These are phyloP conservation scores for Candida namnaoensis DNA, from an alignment of 805 yeast species.

Conservation along the genomic window DNA sequence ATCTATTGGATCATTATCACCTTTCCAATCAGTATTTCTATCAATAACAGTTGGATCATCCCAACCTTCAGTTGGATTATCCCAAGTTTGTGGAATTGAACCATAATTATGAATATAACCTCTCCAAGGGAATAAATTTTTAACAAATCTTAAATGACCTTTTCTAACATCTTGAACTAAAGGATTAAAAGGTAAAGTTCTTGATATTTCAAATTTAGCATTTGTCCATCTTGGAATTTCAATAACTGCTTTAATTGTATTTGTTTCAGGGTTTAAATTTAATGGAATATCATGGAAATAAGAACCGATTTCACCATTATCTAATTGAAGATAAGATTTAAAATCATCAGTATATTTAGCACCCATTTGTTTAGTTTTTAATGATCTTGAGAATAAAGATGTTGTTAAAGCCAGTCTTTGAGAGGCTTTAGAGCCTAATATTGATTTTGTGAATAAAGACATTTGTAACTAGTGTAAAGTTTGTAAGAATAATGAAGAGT, in stretches of 20 bases:
- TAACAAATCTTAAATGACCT: conserved; percentile 66
- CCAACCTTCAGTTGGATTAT: conserved; percentile 59
- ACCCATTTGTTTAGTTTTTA: conserved; percentile 13
- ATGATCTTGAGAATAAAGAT: not conserved
- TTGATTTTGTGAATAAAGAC: too few relatives aligned
- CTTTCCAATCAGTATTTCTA: conserved; percentile 37
- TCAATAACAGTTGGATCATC: conserved; percentile 21
- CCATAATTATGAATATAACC: conserved; percentile 88
- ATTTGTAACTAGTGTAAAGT: too few relatives aligned
- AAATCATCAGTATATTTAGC: conserved; percentile 27
- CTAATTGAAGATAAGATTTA: conserved; percentile 34
- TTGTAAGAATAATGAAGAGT: too few relatives aligned
- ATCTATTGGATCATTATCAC: conserved; percentile 95
- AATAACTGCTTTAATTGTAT: conserved; percentile 55
- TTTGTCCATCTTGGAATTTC: conserved; percentile 80
- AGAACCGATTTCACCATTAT: conserved; percentile 42
- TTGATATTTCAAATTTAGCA: conserved; percentile 74
- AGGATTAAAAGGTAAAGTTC: conserved; percentile 54
- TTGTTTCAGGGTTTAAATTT: conserved; percentile 28
- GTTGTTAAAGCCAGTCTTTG: not conserved
- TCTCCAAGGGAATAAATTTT: conserved; percentile 73
- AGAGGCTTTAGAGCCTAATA: not conserved
- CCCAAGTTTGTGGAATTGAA: conserved; percentile 94
- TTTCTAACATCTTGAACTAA: conserved; percentile 74
- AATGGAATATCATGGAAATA: conserved; percentile 71